Evolutionary conservation across 2,329 filamentous ascomycete species (phyloP), one percentile per base, ranked within the genome.

Genomic region (Penicillium sclerotiorum): DNA sequence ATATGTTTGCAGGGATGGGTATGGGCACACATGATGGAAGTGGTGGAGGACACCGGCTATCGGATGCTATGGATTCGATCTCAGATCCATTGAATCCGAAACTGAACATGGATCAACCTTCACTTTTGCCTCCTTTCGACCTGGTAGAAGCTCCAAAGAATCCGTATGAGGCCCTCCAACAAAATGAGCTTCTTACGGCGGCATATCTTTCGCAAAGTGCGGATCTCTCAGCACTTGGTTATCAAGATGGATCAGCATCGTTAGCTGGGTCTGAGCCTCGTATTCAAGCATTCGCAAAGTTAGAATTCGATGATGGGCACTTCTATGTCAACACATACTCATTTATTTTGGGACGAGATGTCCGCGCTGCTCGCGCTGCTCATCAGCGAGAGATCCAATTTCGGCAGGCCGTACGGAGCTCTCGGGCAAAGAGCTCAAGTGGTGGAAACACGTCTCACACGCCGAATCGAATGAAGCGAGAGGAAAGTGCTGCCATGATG

Each of bases 291-390:
- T 86, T 82, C 67, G 84, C 83, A 33, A 84, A 84, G 63, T 74
- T 87, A 39, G 79, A 81, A 60, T 86, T 87, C 64, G 77, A 81
- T 44, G 83, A 87, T 68, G 83, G 83, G 45, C 81, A 83, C 61
- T 86, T 84, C 64, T 85, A 85, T 63, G 81, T 85, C 70, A 84
- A 81, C 55, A 85, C 82, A 5, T 82, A 82, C 59, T 79, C 80
- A 23, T 80, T 86, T 49, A 78, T 83, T 43, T 72, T 87, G n/a
- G 83, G 82, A 35, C 80, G 84, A 64, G 83, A 86, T 67, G 74
- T 82, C 40, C 74, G 77, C 52, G 78, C 78, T 6, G 75, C 74
- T 21, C 71, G 74, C 39, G 72, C 73, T 12, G 77, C 77, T 23
- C 69, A 73, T 50, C 72, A 74, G 47, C 67, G 72, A 57, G 73